Evolutionary conservation across 208 protist genomes (phyloP).

Genomic region (Herpetomonas tarakana): DNA sequence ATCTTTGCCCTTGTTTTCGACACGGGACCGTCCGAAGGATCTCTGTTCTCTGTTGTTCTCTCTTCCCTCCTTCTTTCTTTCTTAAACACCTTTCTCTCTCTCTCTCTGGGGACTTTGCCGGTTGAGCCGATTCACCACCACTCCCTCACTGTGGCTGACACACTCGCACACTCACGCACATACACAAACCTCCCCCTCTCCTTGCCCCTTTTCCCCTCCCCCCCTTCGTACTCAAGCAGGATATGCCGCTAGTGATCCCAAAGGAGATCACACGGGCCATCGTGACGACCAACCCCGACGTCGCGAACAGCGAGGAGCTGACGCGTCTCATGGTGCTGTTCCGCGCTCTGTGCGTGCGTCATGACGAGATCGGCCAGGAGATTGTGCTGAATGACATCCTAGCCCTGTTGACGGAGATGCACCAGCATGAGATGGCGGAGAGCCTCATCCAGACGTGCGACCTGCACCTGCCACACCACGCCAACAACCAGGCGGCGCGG

Average conservation of each 20-base stretch:
- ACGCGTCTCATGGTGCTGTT: slow-evolving; percentile 76
- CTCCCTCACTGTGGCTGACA: no score
- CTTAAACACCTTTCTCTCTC: no score
- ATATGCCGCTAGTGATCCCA: slow-evolving; percentile 20
- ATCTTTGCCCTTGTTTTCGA: slow-evolving; percentile 3
- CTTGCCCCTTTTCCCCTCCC: no score
- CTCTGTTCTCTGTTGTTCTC: neutral
- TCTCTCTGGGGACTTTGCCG: no score
- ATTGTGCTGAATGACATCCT: slow-evolving; percentile 87
- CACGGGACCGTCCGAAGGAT: neutral
- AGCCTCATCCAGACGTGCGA: slow-evolving; percentile 83
- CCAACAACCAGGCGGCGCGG: slow-evolving; percentile 93
- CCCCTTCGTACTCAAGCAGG: no score
- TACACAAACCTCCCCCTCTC: neutral
- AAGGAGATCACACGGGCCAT: neutral
- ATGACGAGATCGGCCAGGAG: slow-evolving; percentile 86
- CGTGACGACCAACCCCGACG: slow-evolving; percentile 14
- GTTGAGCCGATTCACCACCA: no score
- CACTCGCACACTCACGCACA: neutral
- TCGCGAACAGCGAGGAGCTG: slow-evolving; percentile 38
- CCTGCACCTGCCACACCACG: slow-evolving; percentile 71
- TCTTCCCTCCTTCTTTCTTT: neutral
- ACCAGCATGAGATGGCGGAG: slow-evolving; percentile 84
- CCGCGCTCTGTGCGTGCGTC: slow-evolving; percentile 77
- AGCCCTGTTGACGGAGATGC: slow-evolving; percentile 61